Conservation (phyloP, 2,329 filamentous ascomycete species). For the Phyllosticta citrichinensis region DNA sequence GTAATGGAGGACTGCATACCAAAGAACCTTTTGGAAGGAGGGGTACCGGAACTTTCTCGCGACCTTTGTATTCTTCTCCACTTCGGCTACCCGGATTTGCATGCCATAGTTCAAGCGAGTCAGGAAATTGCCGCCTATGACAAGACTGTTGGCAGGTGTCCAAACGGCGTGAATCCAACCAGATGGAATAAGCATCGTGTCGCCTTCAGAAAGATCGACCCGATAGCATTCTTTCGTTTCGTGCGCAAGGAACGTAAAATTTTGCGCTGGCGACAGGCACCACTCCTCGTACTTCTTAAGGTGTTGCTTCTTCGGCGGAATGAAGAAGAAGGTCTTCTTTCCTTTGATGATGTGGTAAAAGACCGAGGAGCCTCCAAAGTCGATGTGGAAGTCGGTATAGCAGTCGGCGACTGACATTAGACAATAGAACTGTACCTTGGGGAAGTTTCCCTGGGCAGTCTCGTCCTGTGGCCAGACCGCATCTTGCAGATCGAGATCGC, state of each 20-base stretch:
- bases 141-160: constrained; percentile 59
- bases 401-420: constrained; percentile 63
- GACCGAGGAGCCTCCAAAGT: constrained; percentile 61
- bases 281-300: constrained; percentile 62
- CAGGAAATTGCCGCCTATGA: constrained; percentile 62
- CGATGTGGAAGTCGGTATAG: constrained; percentile 63
- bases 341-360: constrained; percentile 62
- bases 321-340: constrained; percentile 62
- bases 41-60: constrained; percentile 57
- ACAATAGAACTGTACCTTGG: constrained; percentile 58
- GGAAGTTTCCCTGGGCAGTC: constrained; percentile 45
- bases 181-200: constrained; percentile 62
- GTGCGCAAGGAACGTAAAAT: constrained; percentile 54
- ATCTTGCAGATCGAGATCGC: constrained; percentile 50
- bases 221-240: constrained; percentile 58
- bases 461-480: constrained; percentile 45
- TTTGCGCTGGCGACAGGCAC: constrained; percentile 57
- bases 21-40: constrained; percentile 60
- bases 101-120: constrained; percentile 56
- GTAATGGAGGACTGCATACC: constrained; percentile 56
- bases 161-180: constrained; percentile 65
- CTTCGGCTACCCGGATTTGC: constrained; percentile 55
- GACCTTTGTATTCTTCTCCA: constrained; percentile 58
- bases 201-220: constrained; percentile 54
- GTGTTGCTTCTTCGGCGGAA: constrained; percentile 57